Percentiles rank a stretch among this genome's conserved stretches.
Conservation (phyloP, 2,329 filamentous ascomycete genomes). For the Sordariomycetes sp. region DNA sequence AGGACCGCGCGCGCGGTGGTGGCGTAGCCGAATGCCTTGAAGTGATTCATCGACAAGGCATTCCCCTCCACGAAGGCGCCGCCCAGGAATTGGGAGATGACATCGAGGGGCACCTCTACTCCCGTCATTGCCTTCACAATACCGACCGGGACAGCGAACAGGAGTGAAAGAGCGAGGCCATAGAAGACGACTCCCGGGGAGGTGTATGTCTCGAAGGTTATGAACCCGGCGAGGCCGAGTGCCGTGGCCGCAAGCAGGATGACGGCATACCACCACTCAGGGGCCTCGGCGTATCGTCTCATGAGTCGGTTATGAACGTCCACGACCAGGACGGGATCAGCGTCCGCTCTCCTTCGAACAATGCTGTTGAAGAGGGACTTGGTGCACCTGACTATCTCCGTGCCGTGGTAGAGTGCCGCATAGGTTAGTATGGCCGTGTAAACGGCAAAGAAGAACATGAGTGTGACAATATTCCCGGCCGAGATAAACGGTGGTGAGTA, state of each 20-base stretch:
- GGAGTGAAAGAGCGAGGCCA: constrained; percentile 33
- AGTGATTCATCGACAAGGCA: constrained; percentile 41
- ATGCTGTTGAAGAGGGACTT: constrained; percentile 34
- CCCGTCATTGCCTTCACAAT: constrained; percentile 44
- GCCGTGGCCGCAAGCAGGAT: constrained; percentile 31
- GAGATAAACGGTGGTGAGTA: constrained; percentile 43
- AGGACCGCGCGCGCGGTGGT: constrained; percentile 39
- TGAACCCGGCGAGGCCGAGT: constrained; percentile 34
- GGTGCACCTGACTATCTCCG: constrained; percentile 38
- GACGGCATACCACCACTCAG: constrained; percentile 43
- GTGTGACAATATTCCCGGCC: constrained; percentile 38
- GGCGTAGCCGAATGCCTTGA: constrained; percentile 41
- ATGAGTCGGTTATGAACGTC: constrained; percentile 40
- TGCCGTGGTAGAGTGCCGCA: constrained; percentile 38
- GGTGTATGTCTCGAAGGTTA: constrained; percentile 38
- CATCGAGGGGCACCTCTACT: constrained; percentile 39
- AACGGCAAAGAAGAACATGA: constrained; percentile 44
- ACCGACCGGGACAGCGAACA: constrained; percentile 41
- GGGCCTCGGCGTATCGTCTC: constrained; percentile 33
- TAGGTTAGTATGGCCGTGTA: constrained; percentile 42
- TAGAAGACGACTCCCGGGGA: constrained; percentile 39
- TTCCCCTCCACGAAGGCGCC: constrained; percentile 39
- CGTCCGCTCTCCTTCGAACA: constrained; percentile 22
- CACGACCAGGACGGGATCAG: constrained; percentile 18
- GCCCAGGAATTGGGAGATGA: constrained; percentile 41